A percentile compares a stretch with the other conserved stretches of the same genome.
phyloP scores from a whole-genome alignment of 352 stramenopile genomes.

The Peronospora destructor region DNA sequence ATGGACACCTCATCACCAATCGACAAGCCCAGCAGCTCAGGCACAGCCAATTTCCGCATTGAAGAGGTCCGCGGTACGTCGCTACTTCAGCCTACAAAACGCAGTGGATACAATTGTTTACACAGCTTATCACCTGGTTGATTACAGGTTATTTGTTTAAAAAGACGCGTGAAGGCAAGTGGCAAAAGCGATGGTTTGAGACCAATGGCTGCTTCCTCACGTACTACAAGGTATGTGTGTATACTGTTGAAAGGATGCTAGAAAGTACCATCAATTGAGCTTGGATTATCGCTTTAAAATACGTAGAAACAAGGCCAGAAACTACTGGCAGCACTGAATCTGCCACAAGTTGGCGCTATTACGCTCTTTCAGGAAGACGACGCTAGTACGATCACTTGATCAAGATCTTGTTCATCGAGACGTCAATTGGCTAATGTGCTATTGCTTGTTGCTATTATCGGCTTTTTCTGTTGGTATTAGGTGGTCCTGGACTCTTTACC shows the following conservation, averaged over 20 bases:
- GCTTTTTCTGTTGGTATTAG: conserved; percentile 27
- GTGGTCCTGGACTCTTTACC: conserved; percentile 81
- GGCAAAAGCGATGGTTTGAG: conserved; percentile 98
- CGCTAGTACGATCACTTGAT: conserved; percentile 26
- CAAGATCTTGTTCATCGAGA: not conserved
- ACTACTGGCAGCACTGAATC: conserved; percentile 88
- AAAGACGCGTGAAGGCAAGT: conserved; percentile 90
- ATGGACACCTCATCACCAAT: conserved; percentile 36
- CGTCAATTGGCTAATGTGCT: conserved; percentile 8
- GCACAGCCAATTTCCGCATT: conserved; percentile 66
- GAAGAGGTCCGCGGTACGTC: conserved; percentile 57
- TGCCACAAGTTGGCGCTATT: conserved; percentile 89
- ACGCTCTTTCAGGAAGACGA: conserved; percentile 65
- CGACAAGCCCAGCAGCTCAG: conserved; percentile 40
- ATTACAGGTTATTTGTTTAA: conserved; percentile 89
- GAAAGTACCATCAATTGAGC: not conserved
- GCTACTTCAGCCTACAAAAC: not conserved
- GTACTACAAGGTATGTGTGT: conserved; percentile 93
- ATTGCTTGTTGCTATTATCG: conserved; percentile 11
- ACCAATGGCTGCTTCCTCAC: conserved; percentile 97
- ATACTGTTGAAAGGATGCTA: not conserved
- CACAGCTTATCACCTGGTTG: conserved; percentile 1
- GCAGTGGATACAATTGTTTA: not conserved
- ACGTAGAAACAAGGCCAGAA: conserved; percentile 89
- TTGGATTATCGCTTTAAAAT: not conserved